Evolutionary conservation across 1,284 basidiomycete genomes (phyloP).

Genomic region (Heterobasidion parviporum): DNA sequence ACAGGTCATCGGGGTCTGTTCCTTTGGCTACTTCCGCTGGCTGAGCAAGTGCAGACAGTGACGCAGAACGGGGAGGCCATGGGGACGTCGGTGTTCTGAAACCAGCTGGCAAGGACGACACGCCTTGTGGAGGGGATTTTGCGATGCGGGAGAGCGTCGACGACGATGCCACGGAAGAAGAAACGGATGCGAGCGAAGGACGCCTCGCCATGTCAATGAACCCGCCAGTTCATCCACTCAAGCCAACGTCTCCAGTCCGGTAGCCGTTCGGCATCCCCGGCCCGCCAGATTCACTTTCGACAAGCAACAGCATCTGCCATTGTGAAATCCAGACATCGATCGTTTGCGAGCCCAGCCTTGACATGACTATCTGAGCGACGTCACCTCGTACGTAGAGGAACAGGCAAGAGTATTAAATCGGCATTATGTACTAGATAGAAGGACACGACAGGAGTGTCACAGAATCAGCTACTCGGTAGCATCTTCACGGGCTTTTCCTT

Average conservation of each 20-base stretch:
- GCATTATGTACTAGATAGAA: too few species aligned
- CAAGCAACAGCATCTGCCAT: too few species aligned
- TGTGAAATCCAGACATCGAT: too few species aligned
- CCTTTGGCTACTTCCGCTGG: constrained; percentile 6
- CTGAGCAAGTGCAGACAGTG: neutral
- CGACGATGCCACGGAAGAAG: constrained; percentile 8
- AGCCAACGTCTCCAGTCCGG: neutral
- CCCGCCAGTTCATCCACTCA: neutral
- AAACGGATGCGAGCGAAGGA: constrained; percentile 16
- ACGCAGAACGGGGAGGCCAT: constrained; percentile 8
- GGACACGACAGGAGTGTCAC: neutral
- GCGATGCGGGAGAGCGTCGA: constrained; percentile 4
- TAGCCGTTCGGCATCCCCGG: too few species aligned
- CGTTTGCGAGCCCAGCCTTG: too few species aligned
- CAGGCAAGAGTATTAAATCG: too few species aligned
- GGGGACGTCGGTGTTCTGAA: constrained; percentile 8
- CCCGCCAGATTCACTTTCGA: neutral
- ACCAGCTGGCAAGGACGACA: constrained; percentile 3
- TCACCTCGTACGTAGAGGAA: too few species aligned
- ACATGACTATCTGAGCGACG: too few species aligned
- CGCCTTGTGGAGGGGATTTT: constrained; percentile 3
- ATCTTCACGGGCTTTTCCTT: constrained; percentile 10
- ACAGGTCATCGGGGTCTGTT: constrained; percentile 76
- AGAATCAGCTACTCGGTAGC: neutral
- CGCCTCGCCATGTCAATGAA: constrained; percentile 21